phyloP scores from a whole-genome alignment of 2,329 filamentous ascomycete genomes.

The Taxawa tesnikishii region DNA sequence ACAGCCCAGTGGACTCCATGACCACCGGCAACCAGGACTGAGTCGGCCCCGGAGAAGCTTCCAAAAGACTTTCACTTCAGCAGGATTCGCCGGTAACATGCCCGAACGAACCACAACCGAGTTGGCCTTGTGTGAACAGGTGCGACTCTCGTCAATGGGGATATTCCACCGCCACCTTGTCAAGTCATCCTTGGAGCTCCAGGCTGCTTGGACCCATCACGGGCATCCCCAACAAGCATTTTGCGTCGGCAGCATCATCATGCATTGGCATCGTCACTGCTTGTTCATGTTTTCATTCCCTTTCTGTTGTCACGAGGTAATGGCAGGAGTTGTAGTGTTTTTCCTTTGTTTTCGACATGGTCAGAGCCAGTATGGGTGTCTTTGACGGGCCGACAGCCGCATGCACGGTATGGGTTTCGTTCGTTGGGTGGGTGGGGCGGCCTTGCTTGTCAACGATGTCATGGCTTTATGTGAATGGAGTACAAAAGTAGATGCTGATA shows the following conservation, averaged over 20 bases:
- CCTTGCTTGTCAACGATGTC: not conserved
- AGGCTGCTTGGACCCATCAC: not conserved
- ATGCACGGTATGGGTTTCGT: not conserved
- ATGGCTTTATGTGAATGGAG: not conserved
- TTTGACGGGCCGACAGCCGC: not conserved
- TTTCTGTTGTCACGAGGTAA: not conserved
- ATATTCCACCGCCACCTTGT: not conserved
- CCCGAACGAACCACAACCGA: not conserved
- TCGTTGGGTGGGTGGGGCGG: not conserved
- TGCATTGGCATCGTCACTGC: not conserved
- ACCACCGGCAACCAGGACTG: slow-evolving; percentile 2
- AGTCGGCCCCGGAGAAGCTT: not conserved
- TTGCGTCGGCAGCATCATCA: not conserved
- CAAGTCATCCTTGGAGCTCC: not conserved
- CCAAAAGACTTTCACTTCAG: not conserved
- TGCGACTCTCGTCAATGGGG: not conserved
- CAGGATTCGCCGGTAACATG: not conserved
- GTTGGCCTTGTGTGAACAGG: not conserved
- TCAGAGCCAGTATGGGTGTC: not conserved
- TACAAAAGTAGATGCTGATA: no score
- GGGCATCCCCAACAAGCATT: not conserved
- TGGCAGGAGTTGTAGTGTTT: no score
- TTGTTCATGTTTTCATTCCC: not conserved
- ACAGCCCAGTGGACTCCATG: slow-evolving; percentile 5
- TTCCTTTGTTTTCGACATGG: no score